These are phyloP conservation scores for Retiboletus fuscus DNA, from an alignment of 1,284 basidiomycete genomes.

Conservation along the genomic window DNA sequence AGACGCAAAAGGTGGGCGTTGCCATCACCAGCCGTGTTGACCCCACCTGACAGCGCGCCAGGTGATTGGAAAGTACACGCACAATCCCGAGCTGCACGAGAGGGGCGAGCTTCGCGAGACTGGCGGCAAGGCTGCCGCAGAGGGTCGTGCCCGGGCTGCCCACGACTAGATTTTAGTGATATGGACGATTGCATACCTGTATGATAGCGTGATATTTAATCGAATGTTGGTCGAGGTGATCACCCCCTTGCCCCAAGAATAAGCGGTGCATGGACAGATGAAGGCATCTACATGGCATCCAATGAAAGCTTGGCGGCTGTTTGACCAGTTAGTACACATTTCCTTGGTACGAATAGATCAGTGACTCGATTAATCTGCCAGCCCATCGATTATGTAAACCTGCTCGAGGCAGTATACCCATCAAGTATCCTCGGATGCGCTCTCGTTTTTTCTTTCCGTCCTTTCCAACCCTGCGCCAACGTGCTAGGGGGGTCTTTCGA, in stretches of 20 bases:
- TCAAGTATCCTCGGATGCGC: too few species aligned
- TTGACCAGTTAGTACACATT: too few species aligned
- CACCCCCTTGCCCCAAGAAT: neutral
- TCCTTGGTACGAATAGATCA: too few species aligned
- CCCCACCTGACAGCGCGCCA: slow-evolving; percentile 36
- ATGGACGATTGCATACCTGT: neutral
- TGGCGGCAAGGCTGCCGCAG: slow-evolving; percentile 62
- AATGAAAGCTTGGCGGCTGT: neutral
- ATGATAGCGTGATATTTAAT: slow-evolving; percentile 8
- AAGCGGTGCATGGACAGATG: neutral
- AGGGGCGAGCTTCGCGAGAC: slow-evolving; percentile 67
- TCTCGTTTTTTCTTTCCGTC: too few species aligned
- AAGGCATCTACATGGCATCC: neutral
- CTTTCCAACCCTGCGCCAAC: too few species aligned
- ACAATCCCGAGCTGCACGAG: slow-evolving; percentile 65
- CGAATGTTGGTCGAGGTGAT: neutral
- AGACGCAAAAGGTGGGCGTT: slow-evolving; percentile 61
- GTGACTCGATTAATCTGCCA: too few species aligned
- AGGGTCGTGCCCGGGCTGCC: slow-evolving; percentile 55
- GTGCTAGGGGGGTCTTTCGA: too few species aligned
- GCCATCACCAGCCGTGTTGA: neutral
- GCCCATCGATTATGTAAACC: too few species aligned
- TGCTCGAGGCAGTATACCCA: too few species aligned
- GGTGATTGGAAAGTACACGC: slow-evolving; percentile 62
- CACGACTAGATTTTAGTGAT: slow-evolving; percentile 51